Evolutionary conservation across 208 protist species (phyloP).

Genomic region (Crithidia thermophila): DNA sequence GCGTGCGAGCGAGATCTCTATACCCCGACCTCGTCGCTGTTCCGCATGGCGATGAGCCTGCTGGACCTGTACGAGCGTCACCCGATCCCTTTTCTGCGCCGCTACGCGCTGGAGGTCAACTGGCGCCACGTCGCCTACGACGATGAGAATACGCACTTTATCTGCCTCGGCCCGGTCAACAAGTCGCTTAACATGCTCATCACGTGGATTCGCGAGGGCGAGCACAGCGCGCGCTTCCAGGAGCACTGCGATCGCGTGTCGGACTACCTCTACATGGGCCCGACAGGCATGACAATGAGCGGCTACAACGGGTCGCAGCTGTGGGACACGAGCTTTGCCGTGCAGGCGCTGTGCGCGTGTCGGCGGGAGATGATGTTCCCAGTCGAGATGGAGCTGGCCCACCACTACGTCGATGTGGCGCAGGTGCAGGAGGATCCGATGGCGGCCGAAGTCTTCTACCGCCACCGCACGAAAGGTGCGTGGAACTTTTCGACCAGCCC

Average conservation of each 20-base stretch:
- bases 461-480: constrained; percentile 95
- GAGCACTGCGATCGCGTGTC: constrained; percentile 88
- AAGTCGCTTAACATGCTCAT: constrained; percentile 97
- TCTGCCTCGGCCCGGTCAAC: constrained; percentile 97
- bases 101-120: constrained; percentile 72
- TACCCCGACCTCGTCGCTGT: constrained; percentile 83
- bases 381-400: constrained; percentile 79
- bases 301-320: constrained; percentile 99
- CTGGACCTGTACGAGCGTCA: constrained; percentile 75
- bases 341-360: constrained; percentile 94
- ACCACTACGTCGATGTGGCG: constrained; percentile 93
- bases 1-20: constrained; percentile 92
- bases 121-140: constrained; percentile 95
- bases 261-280: constrained; percentile 97
- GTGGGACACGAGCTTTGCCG: constrained; percentile 98
- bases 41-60: constrained; percentile 48
- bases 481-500: constrained; percentile 98
- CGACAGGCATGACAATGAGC: constrained; percentile 97
- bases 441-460: constrained; percentile 85
- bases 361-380: constrained; percentile 63
- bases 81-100: constrained; percentile 73
- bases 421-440: constrained; percentile 94
- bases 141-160: constrained; percentile 96
- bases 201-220: constrained; percentile 92
- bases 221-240: constrained; percentile 79